Evolutionary conservation across 2,329 filamentous ascomycete genomes (phyloP), one percentile per base, ranked within the genome.

Genomic region (Xylariaceae sp.): DNA sequence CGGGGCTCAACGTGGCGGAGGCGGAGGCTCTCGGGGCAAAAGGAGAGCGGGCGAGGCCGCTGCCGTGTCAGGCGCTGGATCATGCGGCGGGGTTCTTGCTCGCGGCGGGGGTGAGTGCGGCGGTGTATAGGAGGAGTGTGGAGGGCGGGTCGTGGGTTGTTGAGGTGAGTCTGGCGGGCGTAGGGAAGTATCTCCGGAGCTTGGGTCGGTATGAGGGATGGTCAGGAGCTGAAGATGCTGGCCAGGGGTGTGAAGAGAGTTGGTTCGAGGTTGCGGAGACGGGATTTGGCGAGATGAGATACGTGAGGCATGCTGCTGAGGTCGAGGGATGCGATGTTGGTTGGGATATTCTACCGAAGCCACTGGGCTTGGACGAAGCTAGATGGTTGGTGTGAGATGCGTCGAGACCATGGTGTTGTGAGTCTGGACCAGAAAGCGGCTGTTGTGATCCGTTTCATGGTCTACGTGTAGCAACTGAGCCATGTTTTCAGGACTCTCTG

Each of bases 1-100:
- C 72, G 0, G 77, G 76, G 0, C 68, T 79, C 55, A 79, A 79
- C 34, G 62, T 75, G 2, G 72, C 72, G 0, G 76, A 81, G 50
- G 76, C 75, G 0, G 63, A 71, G 41, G 65, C 69, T 34, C 67
- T 55, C 17, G 67, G 62, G 3, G 44, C 22, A 26, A n/a, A 53
- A 0, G 65, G 63, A 0, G 67, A 70, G 35, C 41, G 59, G 0
- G 68, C 70, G 0, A 64, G 66, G 1, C 59, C 67, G 0, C 60
- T 69, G 24, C 77, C 77, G 0, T 76, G 71, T 40, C 77, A 81
- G 55, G 76, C 71, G 0, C 63, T 81, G 0, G 78, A 81, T 51
- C 74, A 81, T 45, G 73, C 67, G 0, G 66, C 65, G 1, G 78
- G 78, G 0, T 80, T 76, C 40, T 62, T 80, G 16, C 64, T 81